Percentiles rank a stretch among this genome's conserved stretches.
Conservation (phyloP, 176 grass and related monocot genomes). For the Puccinellia tenuiflora region DNA sequence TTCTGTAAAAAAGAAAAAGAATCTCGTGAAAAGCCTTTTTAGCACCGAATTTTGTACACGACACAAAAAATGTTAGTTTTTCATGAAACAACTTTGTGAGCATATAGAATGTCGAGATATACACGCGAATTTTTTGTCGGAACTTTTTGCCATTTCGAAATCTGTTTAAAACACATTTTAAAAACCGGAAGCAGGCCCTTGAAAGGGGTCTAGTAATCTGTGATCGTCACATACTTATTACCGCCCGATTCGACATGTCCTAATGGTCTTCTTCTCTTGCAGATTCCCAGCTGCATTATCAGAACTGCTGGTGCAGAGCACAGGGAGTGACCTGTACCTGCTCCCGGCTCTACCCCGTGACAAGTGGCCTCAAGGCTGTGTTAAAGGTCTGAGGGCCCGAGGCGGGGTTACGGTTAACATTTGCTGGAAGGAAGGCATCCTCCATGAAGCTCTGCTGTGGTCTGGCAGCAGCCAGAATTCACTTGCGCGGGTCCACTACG, state of each 20-base stretch:
- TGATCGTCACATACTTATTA: neutral
- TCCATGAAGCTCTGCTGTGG: constrained; percentile 80
- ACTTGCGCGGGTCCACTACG: constrained; percentile 45
- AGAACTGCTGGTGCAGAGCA: constrained; percentile 88
- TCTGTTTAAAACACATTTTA: no score
- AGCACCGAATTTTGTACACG: no score
- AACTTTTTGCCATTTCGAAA: no score
- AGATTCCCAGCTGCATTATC: constrained; percentile 81
- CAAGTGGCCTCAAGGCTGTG: constrained; percentile 75
- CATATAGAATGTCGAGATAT: no score
- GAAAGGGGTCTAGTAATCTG: neutral
- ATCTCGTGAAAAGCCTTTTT: no score
- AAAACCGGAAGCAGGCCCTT: neutral
- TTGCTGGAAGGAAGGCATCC: constrained; percentile 69
- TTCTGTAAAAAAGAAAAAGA: no score
- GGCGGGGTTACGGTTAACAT: constrained; percentile 65
- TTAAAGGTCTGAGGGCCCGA: constrained; percentile 76
- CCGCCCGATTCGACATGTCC: neutral
- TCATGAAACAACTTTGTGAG: no score
- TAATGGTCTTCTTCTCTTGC: constrained; percentile 18
- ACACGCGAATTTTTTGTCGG: no score
- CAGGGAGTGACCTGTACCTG: constrained; percentile 55
- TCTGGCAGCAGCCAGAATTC: constrained; percentile 34
- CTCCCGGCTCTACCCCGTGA: constrained; percentile 63
- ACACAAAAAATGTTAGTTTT: no score